These are phyloP conservation scores for Blepharisma stoltei DNA, from an alignment of 73 alveolate species.

Conservation along the genomic window DNA sequence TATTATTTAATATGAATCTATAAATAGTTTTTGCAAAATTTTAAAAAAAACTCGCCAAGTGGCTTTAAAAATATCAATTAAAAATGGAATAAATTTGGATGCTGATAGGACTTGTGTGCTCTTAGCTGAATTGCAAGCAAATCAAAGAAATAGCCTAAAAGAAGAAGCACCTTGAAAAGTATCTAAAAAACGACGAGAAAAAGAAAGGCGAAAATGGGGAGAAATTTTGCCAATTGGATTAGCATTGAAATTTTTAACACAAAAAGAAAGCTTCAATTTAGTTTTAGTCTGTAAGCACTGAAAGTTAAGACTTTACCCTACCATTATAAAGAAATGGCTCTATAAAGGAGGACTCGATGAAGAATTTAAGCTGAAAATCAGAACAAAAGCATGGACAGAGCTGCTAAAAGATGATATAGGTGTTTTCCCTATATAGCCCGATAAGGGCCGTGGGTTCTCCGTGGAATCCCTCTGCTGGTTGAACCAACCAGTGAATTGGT, in stretches of 20 bases:
- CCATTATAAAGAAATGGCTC: constrained; percentile 2
- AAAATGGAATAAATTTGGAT: no score
- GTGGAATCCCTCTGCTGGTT: no score
- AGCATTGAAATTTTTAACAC: constrained; percentile 4
- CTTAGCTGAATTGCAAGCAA: constrained; percentile 39
- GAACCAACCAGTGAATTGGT: no score
- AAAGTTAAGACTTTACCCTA: background rate
- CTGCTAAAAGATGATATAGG: background rate
- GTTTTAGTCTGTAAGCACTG: background rate
- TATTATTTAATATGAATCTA: no score
- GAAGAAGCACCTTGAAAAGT: constrained; percentile 17
- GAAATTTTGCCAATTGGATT: constrained; percentile 13
- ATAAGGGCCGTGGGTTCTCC: no score
- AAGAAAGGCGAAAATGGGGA: constrained; percentile 32
- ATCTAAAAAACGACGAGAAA: constrained; percentile 29
- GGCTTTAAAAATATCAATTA: no score
- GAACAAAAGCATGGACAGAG: background rate
- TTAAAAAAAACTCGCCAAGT: no score
- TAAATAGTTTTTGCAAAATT: no score
- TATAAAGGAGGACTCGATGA: background rate
- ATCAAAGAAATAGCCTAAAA: constrained; percentile 10
- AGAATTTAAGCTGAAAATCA: background rate
- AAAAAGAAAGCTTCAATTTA: background rate
- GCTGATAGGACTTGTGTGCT: constrained; percentile 21
- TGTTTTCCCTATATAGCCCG: no score